Conservation (phyloP, 495 filamentous ascomycete genomes). For the Podospora sp. region DNA sequence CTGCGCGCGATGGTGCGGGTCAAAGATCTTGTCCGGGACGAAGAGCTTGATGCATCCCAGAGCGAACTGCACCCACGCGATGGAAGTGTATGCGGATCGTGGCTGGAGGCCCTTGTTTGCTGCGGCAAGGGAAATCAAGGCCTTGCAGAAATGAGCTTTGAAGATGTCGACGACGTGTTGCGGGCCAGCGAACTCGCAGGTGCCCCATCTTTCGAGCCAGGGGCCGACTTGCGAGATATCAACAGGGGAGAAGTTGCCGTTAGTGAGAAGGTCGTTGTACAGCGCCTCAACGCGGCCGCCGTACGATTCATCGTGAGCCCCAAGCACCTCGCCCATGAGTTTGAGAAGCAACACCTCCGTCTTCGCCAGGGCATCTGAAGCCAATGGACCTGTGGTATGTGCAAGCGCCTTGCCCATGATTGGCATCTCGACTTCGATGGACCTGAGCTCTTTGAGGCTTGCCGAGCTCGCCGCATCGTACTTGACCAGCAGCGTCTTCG, state of each 20-base stretch:
- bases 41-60: conserved; percentile 72
- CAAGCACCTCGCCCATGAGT: conserved; percentile 53
- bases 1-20: conserved; percentile 78
- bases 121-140: conserved; percentile 40
- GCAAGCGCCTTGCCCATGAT: conserved; percentile 59
- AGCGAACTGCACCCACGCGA: conserved; percentile 69
- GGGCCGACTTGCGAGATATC: conserved; percentile 24
- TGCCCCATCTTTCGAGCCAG: conserved; percentile 28
- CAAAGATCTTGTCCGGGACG: conserved; percentile 81
- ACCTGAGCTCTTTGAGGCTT: conserved; percentile 61
- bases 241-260: conserved; percentile 12
- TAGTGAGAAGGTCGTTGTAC: conserved; percentile 21
- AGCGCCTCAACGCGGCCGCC: conserved; percentile 12
- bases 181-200: conserved; percentile 21
- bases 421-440: conserved; percentile 67
- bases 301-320: conserved; percentile 39
- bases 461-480: conserved; percentile 56
- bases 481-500: conserved; percentile 58
- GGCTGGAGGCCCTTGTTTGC: conserved; percentile 31
- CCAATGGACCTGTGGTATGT: conserved; percentile 47
- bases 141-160: conserved; percentile 44
- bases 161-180: conserved; percentile 35
- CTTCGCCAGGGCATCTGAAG: conserved; percentile 49
- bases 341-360: conserved; percentile 52
- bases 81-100: conserved; percentile 40